Evolutionary conservation across 2,329 filamentous ascomycete species (phyloP).

Genomic region (Rutstroemia sp.): DNA sequence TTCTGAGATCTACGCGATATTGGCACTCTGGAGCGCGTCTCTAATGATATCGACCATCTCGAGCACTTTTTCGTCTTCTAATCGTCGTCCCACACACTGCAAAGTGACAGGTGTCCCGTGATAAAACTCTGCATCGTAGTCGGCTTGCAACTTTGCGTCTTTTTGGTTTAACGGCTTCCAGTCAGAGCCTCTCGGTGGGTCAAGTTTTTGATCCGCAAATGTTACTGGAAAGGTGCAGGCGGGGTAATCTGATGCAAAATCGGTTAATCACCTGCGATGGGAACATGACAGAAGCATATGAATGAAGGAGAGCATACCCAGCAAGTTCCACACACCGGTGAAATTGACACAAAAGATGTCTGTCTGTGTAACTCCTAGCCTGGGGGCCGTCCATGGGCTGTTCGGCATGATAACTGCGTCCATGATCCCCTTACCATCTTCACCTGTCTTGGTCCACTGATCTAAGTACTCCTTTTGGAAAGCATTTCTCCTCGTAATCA

Average conservation of each 20-base stretch:
- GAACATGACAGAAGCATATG: background rate
- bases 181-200: conserved; percentile 19
- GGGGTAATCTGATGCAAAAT: conserved; percentile 22
- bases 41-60: conserved; percentile 33
- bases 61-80: conserved; percentile 30
- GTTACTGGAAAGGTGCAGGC: conserved; percentile 37
- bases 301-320: conserved; percentile 19
- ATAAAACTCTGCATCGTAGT: conserved; percentile 29
- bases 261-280: background rate
- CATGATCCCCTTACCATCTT: conserved; percentile 16
- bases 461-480: conserved; percentile 32
- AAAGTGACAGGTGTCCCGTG: conserved; percentile 25
- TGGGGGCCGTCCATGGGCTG: conserved; percentile 31
- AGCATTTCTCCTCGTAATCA: conserved; percentile 28
- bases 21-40: conserved; percentile 23
- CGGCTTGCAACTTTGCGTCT: conserved; percentile 23
- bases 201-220: conserved; percentile 33
- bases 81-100: conserved; percentile 26
- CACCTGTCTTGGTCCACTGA: conserved; percentile 29
- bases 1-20: background rate
- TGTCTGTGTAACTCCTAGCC: conserved; percentile 25
- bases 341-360: conserved; percentile 25
- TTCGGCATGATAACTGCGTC: conserved; percentile 31
- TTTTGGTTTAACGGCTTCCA: conserved; percentile 25
- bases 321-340: conserved; percentile 27